Percentiles rank a stretch among this genome's conserved stretches.
phyloP scores from a whole-genome alignment of 2,329 filamentous ascomycete genomes.

The Fusarium begoniae region DNA sequence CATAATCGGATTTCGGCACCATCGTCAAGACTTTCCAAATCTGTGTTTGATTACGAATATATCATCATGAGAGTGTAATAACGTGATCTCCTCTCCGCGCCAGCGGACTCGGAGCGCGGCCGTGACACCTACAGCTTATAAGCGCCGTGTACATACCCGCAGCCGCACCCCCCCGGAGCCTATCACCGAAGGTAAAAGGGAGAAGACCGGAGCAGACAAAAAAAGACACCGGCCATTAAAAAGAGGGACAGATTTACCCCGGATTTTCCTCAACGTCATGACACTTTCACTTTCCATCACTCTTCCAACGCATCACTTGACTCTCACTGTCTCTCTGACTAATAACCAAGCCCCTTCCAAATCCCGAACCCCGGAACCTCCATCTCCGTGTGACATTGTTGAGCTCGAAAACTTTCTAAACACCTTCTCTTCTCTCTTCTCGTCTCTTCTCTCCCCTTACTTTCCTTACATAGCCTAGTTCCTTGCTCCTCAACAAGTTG shows the following conservation, averaged over 20 bases:
- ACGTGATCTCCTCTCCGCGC: constrained; percentile 2
- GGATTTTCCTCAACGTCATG: constrained; percentile 39
- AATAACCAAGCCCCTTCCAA: not conserved
- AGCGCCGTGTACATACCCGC: constrained; percentile 16
- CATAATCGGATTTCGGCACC: not conserved
- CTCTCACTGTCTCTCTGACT: not conserved
- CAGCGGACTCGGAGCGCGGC: constrained; percentile 25
- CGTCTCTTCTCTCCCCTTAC: constrained; percentile 9
- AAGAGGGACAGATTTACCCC: constrained; percentile 31
- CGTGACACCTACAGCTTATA: constrained; percentile 8
- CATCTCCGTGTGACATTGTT: constrained; percentile 15
- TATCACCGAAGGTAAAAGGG: constrained; percentile 8
- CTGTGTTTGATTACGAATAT: not conserved
- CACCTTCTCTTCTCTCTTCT: not conserved
- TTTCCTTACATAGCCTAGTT: constrained; percentile 34
- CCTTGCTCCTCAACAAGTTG: constrained; percentile 23
- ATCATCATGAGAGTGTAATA: not conserved
- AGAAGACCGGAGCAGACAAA: not conserved
- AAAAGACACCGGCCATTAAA: constrained; percentile 17
- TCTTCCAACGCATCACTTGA: constrained; percentile 22
- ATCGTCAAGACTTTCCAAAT: not conserved
- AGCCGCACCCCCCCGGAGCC: constrained; percentile 23
- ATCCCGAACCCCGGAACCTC: constrained; percentile 23
- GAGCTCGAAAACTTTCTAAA: not conserved
- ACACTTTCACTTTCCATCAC: not conserved